These are phyloP conservation scores for Hermanozyma aechmeae DNA, from an alignment of 805 yeast species.

Conservation along the genomic window DNA sequence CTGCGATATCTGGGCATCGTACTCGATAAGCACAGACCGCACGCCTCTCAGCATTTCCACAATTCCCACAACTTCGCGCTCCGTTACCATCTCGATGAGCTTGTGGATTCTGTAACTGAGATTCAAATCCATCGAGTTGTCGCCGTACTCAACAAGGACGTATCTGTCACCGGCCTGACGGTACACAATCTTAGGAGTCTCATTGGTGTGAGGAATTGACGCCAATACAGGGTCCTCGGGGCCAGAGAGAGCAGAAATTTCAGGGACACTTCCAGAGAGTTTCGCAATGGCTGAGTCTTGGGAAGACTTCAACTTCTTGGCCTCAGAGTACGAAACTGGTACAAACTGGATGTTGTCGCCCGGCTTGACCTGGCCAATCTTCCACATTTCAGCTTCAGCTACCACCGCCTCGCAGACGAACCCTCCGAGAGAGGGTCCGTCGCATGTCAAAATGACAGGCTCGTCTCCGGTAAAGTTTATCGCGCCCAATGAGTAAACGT, in stretches of 20 bases:
- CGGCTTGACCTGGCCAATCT: constrained; percentile 94
- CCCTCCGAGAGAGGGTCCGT: constrained; percentile 97
- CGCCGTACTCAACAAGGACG: constrained; percentile 87
- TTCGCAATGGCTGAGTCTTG: constrained; percentile 50
- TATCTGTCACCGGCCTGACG: constrained; percentile 98
- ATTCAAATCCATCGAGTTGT: constrained; percentile 76
- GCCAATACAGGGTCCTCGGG: constrained; percentile 68
- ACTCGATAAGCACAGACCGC: constrained; percentile 86
- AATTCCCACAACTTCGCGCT: constrained; percentile 64
- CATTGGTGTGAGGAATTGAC: constrained; percentile 32
- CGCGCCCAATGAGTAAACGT: constrained; percentile 93
- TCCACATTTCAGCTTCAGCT: constrained; percentile 95
- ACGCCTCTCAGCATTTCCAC: constrained; percentile 98
- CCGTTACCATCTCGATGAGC: constrained; percentile 62
- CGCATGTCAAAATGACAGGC: constrained; percentile 93
- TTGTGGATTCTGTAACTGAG: constrained; percentile 77
- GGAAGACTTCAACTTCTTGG: constrained; percentile 49
- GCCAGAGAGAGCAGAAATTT: constrained; percentile 7
- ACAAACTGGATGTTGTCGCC: constrained; percentile 79
- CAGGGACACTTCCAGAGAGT: constrained; percentile 35
- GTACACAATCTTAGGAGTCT: constrained; percentile 67
- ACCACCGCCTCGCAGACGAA: constrained; percentile 96
- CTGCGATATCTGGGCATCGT: constrained; percentile 61
- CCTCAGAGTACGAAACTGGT: constrained; percentile 64
- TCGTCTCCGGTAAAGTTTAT: constrained; percentile 98